These are phyloP conservation scores for Apium graveolens DNA, from an alignment of 129 eudicot species.

Conservation along the genomic window DNA sequence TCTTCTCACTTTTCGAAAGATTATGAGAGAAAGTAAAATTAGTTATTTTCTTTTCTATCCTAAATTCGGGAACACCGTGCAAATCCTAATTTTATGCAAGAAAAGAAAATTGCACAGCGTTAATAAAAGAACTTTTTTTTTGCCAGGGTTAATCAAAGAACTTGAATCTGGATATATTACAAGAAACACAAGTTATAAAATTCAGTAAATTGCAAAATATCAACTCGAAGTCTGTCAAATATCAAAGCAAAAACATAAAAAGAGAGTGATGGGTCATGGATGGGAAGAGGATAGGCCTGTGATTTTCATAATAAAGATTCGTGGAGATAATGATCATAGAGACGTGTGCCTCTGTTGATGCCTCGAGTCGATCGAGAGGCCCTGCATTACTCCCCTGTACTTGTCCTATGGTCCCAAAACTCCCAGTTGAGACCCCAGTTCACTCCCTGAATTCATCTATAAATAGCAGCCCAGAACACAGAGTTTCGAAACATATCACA, in stretches of 20 bases:
- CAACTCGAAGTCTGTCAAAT: background rate
- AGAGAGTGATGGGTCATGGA: background rate
- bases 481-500: slow-evolving; percentile 20
- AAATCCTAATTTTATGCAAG: too few relatives aligned
- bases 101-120: background rate
- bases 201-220: background rate
- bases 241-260: background rate
- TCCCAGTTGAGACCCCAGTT: background rate
- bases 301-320: slow-evolving; percentile 29
- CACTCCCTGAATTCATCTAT: slow-evolving; percentile 25
- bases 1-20: too few relatives aligned
- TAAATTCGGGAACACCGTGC: too few relatives aligned
- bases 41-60: too few relatives aligned
- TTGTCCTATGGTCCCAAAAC: background rate
- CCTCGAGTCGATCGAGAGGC: background rate
- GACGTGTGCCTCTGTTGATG: slow-evolving; percentile 22
- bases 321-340: background rate
- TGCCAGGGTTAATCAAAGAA: too few relatives aligned
- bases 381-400: background rate
- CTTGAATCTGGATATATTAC: background rate
- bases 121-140: too few relatives aligned
- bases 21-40: too few relatives aligned
- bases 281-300: slow-evolving; percentile 20
- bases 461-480: slow-evolving; percentile 29
- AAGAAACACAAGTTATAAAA: background rate